Conservation (phyloP, 495 filamentous ascomycete genomes). For the Amphirosellinia nigrospora region DNA sequence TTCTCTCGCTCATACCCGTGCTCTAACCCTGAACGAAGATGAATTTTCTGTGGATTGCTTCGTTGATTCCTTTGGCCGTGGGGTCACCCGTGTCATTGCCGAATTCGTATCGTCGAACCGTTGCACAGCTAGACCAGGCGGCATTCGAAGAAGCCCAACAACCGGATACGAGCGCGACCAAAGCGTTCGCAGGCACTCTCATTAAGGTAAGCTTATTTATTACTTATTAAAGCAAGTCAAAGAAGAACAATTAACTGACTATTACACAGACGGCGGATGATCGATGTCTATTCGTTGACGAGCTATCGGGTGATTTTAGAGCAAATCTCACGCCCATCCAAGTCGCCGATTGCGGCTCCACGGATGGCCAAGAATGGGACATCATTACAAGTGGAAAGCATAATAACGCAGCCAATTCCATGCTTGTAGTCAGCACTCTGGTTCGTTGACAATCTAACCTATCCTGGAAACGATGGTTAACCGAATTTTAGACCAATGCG, state of each 20-base stretch:
- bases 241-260: constrained; percentile 12
- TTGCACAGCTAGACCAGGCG: constrained; percentile 50
- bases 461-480: not conserved
- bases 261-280: constrained; percentile 53
- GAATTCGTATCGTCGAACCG: constrained; percentile 38
- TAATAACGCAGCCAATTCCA: constrained; percentile 46
- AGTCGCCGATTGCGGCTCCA: constrained; percentile 54
- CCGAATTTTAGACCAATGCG: constrained; percentile 53
- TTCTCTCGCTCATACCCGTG: constrained; percentile 5
- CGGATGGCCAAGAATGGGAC: constrained; percentile 59
- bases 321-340: constrained; percentile 62
- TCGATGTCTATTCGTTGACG: constrained; percentile 59
- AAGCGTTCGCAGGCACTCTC: constrained; percentile 52
- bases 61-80: not conserved
- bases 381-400: constrained; percentile 60
- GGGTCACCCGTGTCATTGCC: constrained; percentile 30
- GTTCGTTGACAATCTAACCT: constrained; percentile 32
- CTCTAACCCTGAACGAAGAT: not conserved
- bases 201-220: constrained; percentile 48
- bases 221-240: not conserved
- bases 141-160: constrained; percentile 59
- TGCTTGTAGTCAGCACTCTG: constrained; percentile 60
- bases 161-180: constrained; percentile 54
- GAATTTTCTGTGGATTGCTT: constrained; percentile 14
- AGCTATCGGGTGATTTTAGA: constrained; percentile 62